Conservation (phyloP, 2,329 filamentous ascomycete species). For the Emergomyces orientalis region DNA sequence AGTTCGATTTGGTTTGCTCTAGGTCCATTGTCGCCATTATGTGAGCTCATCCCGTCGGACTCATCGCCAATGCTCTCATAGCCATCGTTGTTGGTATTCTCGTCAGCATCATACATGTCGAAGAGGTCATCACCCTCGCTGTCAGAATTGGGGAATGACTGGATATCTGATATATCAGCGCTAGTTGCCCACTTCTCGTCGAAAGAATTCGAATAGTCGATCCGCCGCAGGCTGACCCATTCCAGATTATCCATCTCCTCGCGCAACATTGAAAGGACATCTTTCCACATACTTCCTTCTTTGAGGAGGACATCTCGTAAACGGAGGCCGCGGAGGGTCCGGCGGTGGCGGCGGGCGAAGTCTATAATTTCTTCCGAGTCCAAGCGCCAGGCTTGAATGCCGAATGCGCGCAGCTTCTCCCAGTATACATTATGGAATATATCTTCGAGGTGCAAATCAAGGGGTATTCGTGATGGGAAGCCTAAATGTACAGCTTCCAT, state of each 20-base stretch:
- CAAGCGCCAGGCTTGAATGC: slow-evolving; percentile 56
- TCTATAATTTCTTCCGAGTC: slow-evolving; percentile 51
- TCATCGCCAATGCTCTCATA: slow-evolving; percentile 17
- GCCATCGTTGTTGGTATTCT: slow-evolving; percentile 6
- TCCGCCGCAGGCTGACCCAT: slow-evolving; percentile 53
- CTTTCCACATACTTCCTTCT: slow-evolving; percentile 51
- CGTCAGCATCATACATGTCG: slow-evolving; percentile 14
- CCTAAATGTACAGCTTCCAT: slow-evolving; percentile 56
- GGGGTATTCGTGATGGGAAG: slow-evolving; percentile 49
- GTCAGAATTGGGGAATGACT: slow-evolving; percentile 17
- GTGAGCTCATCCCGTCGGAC: slow-evolving; percentile 17
- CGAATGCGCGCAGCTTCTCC: slow-evolving; percentile 53
- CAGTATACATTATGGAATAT: slow-evolving; percentile 55
- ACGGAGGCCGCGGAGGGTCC: slow-evolving; percentile 50
- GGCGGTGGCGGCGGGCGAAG: slow-evolving; percentile 47
- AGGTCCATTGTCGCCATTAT: slow-evolving; percentile 17
- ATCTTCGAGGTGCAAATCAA: slow-evolving; percentile 49
- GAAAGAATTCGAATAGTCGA: slow-evolving; percentile 50
- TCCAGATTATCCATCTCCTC: slow-evolving; percentile 49
- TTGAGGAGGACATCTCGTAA: slow-evolving; percentile 53
- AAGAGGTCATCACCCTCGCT: slow-evolving; percentile 16
- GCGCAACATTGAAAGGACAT: slow-evolving; percentile 49
- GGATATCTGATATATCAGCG: slow-evolving; percentile 17
- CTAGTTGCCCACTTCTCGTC: slow-evolving; percentile 32
- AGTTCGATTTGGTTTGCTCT: slow-evolving; percentile 17